These are phyloP conservation scores for Linnemannia exigua DNA, from an alignment of 192 early-diverging fungal genomes.

Conservation along the genomic window DNA sequence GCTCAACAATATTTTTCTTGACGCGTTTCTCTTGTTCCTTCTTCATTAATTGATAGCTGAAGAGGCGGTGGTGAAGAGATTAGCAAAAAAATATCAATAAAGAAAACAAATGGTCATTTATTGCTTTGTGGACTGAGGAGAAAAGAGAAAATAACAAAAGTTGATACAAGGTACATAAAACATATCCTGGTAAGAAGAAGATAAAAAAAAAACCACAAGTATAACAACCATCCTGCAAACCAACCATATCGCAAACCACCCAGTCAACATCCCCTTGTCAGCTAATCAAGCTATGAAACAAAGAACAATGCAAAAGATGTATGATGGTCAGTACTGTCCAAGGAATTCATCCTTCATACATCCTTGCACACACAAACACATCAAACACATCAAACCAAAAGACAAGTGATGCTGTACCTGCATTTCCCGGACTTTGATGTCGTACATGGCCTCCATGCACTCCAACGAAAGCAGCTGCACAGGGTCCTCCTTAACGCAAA, in stretches of 20 bases:
- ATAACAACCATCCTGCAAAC: background rate
- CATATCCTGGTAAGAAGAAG: background rate
- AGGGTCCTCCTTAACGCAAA: constrained; percentile 23
- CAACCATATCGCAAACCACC: background rate
- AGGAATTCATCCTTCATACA: too few relatives aligned
- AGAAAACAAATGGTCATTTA: background rate
- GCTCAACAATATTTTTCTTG: background rate
- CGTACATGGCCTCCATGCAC: constrained; percentile 41
- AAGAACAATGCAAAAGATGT: background rate
- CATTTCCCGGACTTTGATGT: constrained; percentile 46
- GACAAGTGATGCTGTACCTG: constrained; percentile 13
- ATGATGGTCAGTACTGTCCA: background rate
- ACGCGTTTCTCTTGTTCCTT: background rate
- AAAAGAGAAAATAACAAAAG: background rate
- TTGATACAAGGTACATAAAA: background rate
- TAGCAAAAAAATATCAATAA: constrained; percentile 1
- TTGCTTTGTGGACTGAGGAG: background rate
- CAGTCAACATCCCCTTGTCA: background rate
- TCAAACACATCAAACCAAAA: too few relatives aligned
- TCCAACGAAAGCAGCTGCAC: constrained; percentile 19
- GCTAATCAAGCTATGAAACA: background rate
- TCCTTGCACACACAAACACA: too few relatives aligned
- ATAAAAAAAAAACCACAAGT: constrained; percentile 9
- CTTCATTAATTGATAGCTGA: constrained; percentile 26
- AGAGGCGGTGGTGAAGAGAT: constrained; percentile 40